Percentiles rank a stretch among this genome's conserved stretches.
These are phyloP conservation scores for Quercus rubra DNA, from an alignment of 306 rosid species.

Conservation along the genomic window DNA sequence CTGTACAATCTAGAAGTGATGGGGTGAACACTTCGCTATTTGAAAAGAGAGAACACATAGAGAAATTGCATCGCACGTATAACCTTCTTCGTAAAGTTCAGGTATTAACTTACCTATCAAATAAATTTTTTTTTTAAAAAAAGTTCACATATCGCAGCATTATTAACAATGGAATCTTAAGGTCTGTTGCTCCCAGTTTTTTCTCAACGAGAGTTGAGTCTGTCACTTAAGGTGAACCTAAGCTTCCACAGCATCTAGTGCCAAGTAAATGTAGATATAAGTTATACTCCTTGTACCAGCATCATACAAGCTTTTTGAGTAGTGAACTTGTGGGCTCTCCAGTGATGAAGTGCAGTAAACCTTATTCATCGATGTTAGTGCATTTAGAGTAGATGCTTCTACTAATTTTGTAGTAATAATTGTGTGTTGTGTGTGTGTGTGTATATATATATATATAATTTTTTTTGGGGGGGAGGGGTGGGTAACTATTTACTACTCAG, in stretches of 20 bases:
- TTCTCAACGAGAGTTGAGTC: background rate
- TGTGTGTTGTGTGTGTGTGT: background rate
- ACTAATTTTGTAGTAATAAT: background rate
- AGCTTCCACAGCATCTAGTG: background rate
- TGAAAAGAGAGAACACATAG: conserved; percentile 87
- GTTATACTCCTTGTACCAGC: background rate
- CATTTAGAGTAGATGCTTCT: background rate
- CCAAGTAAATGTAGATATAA: background rate
- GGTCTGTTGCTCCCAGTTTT: background rate
- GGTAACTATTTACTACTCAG: background rate
- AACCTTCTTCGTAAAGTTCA: conserved; percentile 95
- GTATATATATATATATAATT: background rate
- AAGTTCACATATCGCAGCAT: conserved; percentile 59
- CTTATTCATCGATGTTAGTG: background rate
- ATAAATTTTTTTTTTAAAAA: background rate
- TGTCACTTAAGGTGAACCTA: background rate
- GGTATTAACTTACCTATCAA: conserved; percentile 33
- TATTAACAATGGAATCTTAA: too few species aligned
- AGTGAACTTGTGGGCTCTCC: background rate
- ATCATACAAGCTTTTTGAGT: background rate
- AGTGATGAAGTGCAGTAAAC: background rate
- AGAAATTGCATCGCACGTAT: conserved; percentile 76
- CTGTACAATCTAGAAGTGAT: conserved; percentile 92
- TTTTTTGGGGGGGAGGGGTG: background rate
- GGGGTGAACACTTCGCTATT: conserved; percentile 75